phyloP scores from a whole-genome alignment of 345 rosid genomes.

The Anastatica hierochuntica region DNA sequence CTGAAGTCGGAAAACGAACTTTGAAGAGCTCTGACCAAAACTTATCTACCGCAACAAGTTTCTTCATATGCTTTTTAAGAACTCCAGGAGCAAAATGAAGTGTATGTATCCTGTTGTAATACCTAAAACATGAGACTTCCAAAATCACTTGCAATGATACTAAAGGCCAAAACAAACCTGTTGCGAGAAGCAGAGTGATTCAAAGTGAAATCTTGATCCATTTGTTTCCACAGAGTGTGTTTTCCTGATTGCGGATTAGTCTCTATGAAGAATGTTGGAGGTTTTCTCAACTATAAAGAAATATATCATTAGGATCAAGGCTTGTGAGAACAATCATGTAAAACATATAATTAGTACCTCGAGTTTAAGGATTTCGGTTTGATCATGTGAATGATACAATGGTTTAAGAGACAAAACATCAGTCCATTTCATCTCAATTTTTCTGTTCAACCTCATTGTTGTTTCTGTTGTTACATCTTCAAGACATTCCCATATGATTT shows the following conservation, averaged over 20 bases:
- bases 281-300: constrained; percentile 17
- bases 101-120: constrained; percentile 40
- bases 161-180: constrained; percentile 17
- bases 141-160: too few relatives aligned
- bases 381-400: too few relatives aligned
- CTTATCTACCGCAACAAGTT: constrained; percentile 29
- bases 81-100: constrained; percentile 35
- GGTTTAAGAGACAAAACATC: constrained; percentile 15
- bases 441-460: constrained; percentile 22
- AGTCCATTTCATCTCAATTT: constrained; percentile 30
- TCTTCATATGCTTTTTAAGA: constrained; percentile 35
- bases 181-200: constrained; percentile 25
- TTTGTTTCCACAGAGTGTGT: constrained; percentile 29
- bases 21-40: constrained; percentile 20
- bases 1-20: constrained; percentile 23
- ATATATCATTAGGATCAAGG: background rate
- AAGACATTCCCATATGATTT: constrained; percentile 50
- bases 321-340: background rate
- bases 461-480: background rate
- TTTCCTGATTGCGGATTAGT: constrained; percentile 34
- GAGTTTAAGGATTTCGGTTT: constrained; percentile 11
- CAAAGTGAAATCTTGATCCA: constrained; percentile 27
- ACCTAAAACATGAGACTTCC: background rate
- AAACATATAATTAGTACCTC: constrained; percentile 23
- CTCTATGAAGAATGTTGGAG: constrained; percentile 32